A percentile compares a stretch with the other conserved stretches of the same genome.
Evolutionary conservation across 345 rosid genomes (phyloP).

Genomic region (Populus tremula): DNA sequence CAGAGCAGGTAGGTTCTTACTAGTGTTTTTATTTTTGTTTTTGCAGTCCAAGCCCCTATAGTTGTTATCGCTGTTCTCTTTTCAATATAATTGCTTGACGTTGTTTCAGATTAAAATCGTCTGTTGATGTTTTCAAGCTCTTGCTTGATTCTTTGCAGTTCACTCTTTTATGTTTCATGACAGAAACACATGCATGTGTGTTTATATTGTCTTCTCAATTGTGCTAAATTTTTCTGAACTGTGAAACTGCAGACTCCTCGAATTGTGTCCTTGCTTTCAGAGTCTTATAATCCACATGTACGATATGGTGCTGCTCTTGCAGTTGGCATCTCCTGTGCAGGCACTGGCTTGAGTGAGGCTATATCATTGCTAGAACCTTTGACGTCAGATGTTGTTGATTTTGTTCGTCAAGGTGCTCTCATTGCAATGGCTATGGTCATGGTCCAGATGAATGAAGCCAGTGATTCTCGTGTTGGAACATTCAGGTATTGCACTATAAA

Average conservation of each 20-base stretch:
- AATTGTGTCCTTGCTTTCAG: conserved; percentile 90
- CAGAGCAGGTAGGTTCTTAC: conserved; percentile 71
- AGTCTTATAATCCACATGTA: conserved; percentile 98
- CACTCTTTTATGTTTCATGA: not conserved
- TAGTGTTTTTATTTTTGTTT: not conserved
- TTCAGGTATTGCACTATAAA: conserved; percentile 55
- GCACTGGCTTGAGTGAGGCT: conserved; percentile 99
- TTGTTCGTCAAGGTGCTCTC: conserved; percentile 99
- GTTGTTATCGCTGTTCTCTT: not conserved
- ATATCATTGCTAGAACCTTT: conserved; percentile 95
- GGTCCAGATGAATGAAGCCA: conserved; percentile 93
- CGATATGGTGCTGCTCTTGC: conserved; percentile 99
- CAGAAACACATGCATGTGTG: not conserved
- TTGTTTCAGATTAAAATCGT: not conserved
- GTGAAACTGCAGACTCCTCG: conserved; percentile 76
- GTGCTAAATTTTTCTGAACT: conserved; percentile 13
- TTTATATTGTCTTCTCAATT: not conserved
- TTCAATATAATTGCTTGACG: not conserved
- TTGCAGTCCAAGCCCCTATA: not conserved
- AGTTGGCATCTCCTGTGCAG: conserved; percentile 99
- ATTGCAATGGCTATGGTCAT: conserved; percentile 99
- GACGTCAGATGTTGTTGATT: conserved; percentile 95
- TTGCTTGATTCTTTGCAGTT: not conserved
- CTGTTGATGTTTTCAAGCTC: not conserved
- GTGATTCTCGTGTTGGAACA: conserved; percentile 94